Evolutionary conservation across 768 basidiomycete genomes (phyloP).

Genomic region (Trametes maxima): DNA sequence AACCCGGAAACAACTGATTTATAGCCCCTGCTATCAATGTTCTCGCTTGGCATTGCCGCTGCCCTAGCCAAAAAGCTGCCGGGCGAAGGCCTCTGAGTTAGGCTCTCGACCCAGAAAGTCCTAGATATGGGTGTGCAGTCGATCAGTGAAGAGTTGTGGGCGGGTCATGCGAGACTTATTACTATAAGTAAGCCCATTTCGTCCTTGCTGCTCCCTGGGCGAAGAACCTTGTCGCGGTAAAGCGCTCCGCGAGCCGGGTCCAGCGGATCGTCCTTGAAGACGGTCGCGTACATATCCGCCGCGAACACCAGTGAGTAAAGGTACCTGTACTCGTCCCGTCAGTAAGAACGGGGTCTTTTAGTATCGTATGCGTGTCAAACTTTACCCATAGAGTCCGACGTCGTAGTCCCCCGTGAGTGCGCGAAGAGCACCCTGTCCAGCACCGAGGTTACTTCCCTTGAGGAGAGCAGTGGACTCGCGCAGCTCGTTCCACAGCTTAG

Average conservation of each 20-base stretch:
- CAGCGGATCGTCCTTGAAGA: constrained; percentile 80
- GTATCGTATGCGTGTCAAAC: not conserved
- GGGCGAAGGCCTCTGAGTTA: constrained; percentile 72
- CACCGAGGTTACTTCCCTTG: constrained; percentile 56
- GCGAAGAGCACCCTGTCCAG: constrained; percentile 75
- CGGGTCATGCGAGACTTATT: not conserved
- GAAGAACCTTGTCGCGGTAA: constrained; percentile 78
- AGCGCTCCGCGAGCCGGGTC: constrained; percentile 62
- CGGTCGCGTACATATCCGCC: constrained; percentile 63
- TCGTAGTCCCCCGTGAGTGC: constrained; percentile 80
- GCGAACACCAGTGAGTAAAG: constrained; percentile 74
- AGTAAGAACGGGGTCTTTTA: not conserved
- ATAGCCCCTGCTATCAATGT: not conserved
- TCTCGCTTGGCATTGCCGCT: not conserved
- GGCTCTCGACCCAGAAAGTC: constrained; percentile 79
- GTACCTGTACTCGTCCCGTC: constrained; percentile 34
- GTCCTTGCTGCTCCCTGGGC: constrained; percentile 75
- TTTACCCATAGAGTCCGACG: constrained; percentile 71
- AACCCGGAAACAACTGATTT: not conserved
- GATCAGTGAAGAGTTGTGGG: no score
- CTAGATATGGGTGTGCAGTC: constrained; percentile 36
- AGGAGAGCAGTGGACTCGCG: constrained; percentile 72
- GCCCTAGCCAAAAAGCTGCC: constrained; percentile 56
- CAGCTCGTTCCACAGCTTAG: constrained; percentile 73
- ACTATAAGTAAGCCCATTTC: constrained; percentile 78